Evolutionary conservation across 2,329 filamentous ascomycete genomes (phyloP), one percentile per base, ranked within the genome.

Genomic region (Albophoma yamanashiensis): DNA sequence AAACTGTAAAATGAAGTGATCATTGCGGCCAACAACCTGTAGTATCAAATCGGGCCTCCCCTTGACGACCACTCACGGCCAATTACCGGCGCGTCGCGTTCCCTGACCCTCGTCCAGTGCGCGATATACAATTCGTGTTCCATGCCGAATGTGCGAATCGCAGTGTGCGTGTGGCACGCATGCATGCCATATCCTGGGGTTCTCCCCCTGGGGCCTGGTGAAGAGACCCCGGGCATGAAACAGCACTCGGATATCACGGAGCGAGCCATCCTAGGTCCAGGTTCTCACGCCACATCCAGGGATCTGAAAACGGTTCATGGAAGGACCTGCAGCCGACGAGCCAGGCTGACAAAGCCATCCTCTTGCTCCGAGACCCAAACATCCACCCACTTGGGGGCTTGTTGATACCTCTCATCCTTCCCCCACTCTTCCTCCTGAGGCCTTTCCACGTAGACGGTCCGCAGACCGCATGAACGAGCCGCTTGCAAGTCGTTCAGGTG

Each of bases 381-480:
- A 62, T 76, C 74, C 42, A 76, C 72, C 73, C 73, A 75, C 12
- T 64, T 64, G 62, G 79, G 82, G 25, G 80, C 78, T 58, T 80
- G 77, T 47, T 75, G 75, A 64, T 82, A 79, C 43, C 77, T 75
- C 34, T 82, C 75, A 31, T 82, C 73, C 22, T 65, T 58, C 11
- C 67, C 66, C 82, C 83, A 87, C 8, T 75, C 78, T 72, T 92
- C 89, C 73, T 95, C 90, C 52, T 71, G 65, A 3, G 73, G 70
- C 61, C 90, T 78, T 74, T 90, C 88, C 3, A 94, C 83, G 69
- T 92, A 94, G 2, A 94, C 78, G 0, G 89, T 90, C 66, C 81
- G 78, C 62, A 92, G 74, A 0, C 90, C 90, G 62, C 78, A 80
- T 2, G 67, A 69, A 66, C 84, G 84, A 5, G 90, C 90, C 0